A percentile compares a stretch with the other conserved stretches of the same genome.
These are phyloP conservation scores for Metschnikowia aberdeeniae DNA, from an alignment of 805 yeast species.

Conservation along the genomic window DNA sequence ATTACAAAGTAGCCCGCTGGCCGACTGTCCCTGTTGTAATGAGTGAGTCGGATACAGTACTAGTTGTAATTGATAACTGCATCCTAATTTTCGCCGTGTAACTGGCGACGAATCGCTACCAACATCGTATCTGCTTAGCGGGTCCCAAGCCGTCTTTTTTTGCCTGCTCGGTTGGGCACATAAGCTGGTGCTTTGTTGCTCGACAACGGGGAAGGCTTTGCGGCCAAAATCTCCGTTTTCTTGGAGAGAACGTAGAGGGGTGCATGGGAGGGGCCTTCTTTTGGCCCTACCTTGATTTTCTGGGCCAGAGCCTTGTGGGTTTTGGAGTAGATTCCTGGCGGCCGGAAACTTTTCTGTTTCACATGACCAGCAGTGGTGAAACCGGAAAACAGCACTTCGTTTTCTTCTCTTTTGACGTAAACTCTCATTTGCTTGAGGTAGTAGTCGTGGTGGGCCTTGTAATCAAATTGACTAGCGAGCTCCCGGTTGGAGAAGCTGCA, in stretches of 20 bases:
- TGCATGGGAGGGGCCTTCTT: no score
- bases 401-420: constrained; percentile 6
- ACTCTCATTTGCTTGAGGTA: constrained; percentile 5
- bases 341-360: background rate
- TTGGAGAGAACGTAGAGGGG: no score
- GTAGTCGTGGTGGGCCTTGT: background rate
- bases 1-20: constrained; percentile 53
- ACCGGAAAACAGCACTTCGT: background rate
- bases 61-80: background rate
- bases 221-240: no score
- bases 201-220: background rate
- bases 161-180: constrained; percentile 24
- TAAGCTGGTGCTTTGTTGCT: constrained; percentile 31
- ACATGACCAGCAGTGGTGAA: constrained; percentile 8
- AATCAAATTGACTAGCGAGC: constrained; percentile 4
- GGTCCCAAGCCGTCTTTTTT: constrained; percentile 14
- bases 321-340: no score
- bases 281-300: no score
- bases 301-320: no score
- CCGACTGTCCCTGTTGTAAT: background rate
- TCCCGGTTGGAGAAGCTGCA: constrained; percentile 12
- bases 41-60: background rate
- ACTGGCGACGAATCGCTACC: background rate
- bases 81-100: background rate
- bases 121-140: background rate